Percentiles rank a stretch among this genome's conserved stretches.
Conservation (phyloP, 139 green algal species). For the Picochlorum sp. region DNA sequence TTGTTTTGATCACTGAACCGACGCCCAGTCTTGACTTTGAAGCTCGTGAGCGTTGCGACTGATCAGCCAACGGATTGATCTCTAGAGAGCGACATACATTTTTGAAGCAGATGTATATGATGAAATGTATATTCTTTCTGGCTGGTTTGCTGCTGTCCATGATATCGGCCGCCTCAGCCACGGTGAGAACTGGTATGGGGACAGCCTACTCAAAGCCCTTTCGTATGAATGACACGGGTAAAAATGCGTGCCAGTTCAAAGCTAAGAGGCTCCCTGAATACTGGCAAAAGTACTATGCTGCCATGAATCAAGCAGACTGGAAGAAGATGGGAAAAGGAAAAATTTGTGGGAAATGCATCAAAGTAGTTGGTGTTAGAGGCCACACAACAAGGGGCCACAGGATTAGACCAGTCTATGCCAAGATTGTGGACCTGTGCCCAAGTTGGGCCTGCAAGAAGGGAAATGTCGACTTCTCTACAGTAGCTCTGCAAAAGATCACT, state of each 20-base stretch:
- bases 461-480: conserved; percentile 15
- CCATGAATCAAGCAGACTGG: conserved; percentile 8
- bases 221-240: background rate
- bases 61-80: no score
- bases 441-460: background rate
- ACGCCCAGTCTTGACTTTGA: no score
- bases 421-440: conserved; percentile 5
- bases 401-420: background rate
- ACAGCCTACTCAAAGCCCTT: background rate
- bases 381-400: background rate
- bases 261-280: background rate
- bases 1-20: no score
- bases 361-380: background rate
- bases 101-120: no score
- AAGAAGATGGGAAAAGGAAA: background rate
- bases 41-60: no score
- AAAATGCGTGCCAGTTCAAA: conserved; percentile 4
- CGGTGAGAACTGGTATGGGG: background rate
- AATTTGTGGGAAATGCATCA: conserved; percentile 1
- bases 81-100: no score
- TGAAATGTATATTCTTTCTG: no score
- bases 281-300: conserved; percentile 4
- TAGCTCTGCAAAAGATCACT: conserved; percentile 4
- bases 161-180: background rate
- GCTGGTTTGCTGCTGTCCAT: background rate